These are phyloP conservation scores for Pythium pyrilobum DNA, from an alignment of 352 stramenopile species.

Conservation along the genomic window DNA sequence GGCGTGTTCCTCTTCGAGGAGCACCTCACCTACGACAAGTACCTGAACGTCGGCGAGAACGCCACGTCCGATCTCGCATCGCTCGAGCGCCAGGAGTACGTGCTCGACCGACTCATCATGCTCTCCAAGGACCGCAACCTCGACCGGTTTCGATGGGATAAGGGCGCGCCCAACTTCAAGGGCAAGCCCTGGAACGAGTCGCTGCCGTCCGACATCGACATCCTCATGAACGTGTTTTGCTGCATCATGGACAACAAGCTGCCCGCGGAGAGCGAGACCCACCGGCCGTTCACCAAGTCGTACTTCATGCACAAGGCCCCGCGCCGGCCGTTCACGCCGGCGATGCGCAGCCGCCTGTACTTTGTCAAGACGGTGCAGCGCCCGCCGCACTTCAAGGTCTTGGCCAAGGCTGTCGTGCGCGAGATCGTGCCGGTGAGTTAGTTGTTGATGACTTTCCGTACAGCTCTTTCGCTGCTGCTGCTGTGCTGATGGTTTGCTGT, in stretches of 20 bases:
- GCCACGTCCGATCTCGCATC: slow-evolving; percentile 67
- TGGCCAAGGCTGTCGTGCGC: slow-evolving; percentile 66
- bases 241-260: slow-evolving; percentile 87
- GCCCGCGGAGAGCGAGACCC: slow-evolving; percentile 63
- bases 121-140: slow-evolving; percentile 84
- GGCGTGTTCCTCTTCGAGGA: slow-evolving; percentile 78
- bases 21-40: slow-evolving; percentile 80
- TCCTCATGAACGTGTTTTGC: slow-evolving; percentile 87
- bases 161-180: slow-evolving; percentile 67
- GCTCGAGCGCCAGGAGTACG: slow-evolving; percentile 78
- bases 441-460: not conserved
- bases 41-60: slow-evolving; percentile 76
- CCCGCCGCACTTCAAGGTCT: slow-evolving; percentile 82
- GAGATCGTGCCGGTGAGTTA: slow-evolving; percentile 74
- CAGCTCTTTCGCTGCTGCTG: not conserved
- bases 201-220: slow-evolving; percentile 74
- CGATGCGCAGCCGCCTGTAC: slow-evolving; percentile 65
- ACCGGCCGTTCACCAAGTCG: slow-evolving; percentile 78
- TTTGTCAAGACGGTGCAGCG: slow-evolving; percentile 68
- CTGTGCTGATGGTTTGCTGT: slow-evolving; percentile 1
- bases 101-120: slow-evolving; percentile 79
- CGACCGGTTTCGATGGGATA: slow-evolving; percentile 81
- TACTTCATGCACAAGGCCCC: slow-evolving; percentile 75
- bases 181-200: slow-evolving; percentile 79
- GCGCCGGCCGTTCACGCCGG: slow-evolving; percentile 64